Evolutionary conservation across 139 green algal genomes (phyloP), one percentile per base, ranked within the genome.

Genomic region (Micractinium conductrix): DNA sequence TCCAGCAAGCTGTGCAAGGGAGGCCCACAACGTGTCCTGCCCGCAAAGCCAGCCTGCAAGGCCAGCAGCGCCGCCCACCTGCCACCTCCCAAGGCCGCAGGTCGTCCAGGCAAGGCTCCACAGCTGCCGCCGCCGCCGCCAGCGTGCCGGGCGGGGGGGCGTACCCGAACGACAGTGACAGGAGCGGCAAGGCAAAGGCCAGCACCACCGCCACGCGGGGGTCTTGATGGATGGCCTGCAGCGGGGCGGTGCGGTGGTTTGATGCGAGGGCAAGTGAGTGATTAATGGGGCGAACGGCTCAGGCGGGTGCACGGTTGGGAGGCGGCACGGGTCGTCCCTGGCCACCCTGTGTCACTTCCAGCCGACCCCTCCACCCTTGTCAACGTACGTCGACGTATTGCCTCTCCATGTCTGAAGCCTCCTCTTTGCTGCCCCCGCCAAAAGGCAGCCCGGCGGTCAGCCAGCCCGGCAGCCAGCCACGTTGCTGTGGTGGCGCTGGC

Each of bases 151-250:
- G 62, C 4, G 45, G 22, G 24, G 85, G 85, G 16, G 67, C 24
- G 72, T 60, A 81, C 9, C 85, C 85, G 78, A 89, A 89, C 3
- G 85, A 84, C 2, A 89, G 81, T 33, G 85, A 83, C 24, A 89
- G 81, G 65, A 79, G 87, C 35, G 85, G 85, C 12, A 89, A 65
- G 14, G 73, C 81, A 43, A 85, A 80, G 28, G 81, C 80, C 35
- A 89, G 35, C n/a, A 89, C 85, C 9, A 89, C 85, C 16, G 80
- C 67, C n/a, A 88, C 79, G n/a, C 67, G 67, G 0, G 79, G 79
- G 67, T 84, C 79, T 2, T 84, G 45, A 12, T 9, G 8, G 4
- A 84, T 83, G 24, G 78, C 78, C 48, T 74, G 44, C 28, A 35
- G 35, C 62, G 28, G 42, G 5, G 17, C 10, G 10, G 8, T 28